Conservation (phyloP, 768 basidiomycete species). For the Neoboletus magnificus region DNA sequence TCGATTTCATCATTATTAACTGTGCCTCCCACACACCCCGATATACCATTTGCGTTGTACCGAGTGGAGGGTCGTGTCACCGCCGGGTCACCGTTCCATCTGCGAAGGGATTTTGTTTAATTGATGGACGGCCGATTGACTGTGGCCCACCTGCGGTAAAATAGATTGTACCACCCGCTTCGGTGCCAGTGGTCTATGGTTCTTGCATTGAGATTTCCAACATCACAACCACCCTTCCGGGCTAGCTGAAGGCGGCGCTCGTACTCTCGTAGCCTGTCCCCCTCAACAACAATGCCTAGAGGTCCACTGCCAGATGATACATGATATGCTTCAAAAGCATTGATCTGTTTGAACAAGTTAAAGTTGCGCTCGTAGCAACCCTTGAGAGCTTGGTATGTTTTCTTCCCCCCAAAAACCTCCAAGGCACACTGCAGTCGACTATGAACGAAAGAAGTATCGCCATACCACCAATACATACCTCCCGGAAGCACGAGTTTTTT, state of each 20-base stretch:
- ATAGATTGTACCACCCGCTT: constrained; percentile 72
- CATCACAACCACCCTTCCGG: constrained; percentile 61
- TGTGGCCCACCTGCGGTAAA: constrained; percentile 55
- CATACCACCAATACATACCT: constrained; percentile 40
- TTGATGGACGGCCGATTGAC: neutral
- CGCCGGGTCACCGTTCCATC: constrained; percentile 67
- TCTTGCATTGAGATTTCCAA: constrained; percentile 69
- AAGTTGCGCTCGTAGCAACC: constrained; percentile 85
- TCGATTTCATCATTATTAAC: constrained; percentile 44
- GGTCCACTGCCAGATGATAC: constrained; percentile 33
- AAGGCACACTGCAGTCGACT: constrained; percentile 51
- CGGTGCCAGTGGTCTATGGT: constrained; percentile 80
- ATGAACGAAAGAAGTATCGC: neutral
- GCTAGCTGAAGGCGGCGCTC: constrained; percentile 68
- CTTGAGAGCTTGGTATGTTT: constrained; percentile 81
- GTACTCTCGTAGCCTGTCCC: constrained; percentile 66
- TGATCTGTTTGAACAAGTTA: constrained; percentile 80
- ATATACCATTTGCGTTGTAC: constrained; percentile 31
- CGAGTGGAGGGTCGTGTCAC: constrained; percentile 47
- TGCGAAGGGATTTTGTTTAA: constrained; percentile 23
- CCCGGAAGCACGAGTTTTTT: constrained; percentile 79
- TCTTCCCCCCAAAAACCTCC: constrained; percentile 71
- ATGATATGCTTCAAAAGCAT: constrained; percentile 59
- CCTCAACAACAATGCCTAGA: constrained; percentile 47
- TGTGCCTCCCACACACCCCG: constrained; percentile 28